Conservation (phyloP, 441 rosid genomes). For the Populus hybrid region DNA sequence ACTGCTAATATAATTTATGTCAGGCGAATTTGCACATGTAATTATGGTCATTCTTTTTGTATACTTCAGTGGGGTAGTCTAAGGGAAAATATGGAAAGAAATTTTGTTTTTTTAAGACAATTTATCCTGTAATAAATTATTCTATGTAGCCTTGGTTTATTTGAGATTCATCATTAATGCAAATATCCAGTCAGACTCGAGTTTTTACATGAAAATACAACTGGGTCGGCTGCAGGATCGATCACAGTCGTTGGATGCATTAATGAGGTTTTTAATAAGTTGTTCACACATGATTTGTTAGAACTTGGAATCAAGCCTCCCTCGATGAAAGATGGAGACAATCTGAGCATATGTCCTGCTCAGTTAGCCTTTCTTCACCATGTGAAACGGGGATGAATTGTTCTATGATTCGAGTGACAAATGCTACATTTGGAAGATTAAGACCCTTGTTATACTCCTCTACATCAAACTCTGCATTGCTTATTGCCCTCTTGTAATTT, state of each 20-base stretch:
- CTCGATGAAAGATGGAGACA: neutral
- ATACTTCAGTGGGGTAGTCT: constrained; percentile 25
- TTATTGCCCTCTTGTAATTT: constrained; percentile 39
- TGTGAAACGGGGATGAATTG: constrained; percentile 23
- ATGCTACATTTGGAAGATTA: constrained; percentile 27
- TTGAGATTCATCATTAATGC: neutral
- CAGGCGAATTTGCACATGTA: constrained; percentile 36
- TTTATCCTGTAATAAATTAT: neutral
- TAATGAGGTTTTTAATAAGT: no score
- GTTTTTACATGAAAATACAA: no score
- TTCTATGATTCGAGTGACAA: constrained; percentile 19
- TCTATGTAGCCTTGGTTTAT: neutral
- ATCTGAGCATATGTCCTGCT: neutral
- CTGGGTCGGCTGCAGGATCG: no score
- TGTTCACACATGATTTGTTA: no score
- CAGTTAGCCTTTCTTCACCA: neutral
- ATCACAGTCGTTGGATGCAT: no score
- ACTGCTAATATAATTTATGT: constrained; percentile 29
- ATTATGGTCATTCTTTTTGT: constrained; percentile 51
- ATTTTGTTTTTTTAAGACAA: constrained; percentile 12
- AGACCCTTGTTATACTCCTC: constrained; percentile 29
- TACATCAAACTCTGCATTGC: constrained; percentile 18
- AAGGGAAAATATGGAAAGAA: constrained; percentile 6
- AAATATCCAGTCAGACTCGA: no score
- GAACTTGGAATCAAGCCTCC: neutral